Evolutionary conservation across 1,139 yeast species (phyloP).

Genomic region (Ashbya aceris): DNA sequence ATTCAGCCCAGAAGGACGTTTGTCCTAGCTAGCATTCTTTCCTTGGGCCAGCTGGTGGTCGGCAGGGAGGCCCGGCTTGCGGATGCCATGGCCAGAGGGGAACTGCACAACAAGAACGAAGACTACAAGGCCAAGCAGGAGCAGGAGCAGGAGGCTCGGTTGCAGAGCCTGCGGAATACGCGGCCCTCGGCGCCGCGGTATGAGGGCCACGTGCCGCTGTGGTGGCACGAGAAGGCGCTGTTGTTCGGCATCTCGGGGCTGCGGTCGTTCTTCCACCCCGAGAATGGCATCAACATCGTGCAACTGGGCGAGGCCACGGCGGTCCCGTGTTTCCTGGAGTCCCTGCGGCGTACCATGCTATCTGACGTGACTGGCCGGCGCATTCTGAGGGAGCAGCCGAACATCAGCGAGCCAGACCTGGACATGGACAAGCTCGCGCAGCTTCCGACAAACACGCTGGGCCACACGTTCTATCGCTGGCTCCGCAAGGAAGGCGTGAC

Average conservation of each 20-base stretch:
- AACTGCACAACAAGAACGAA: slow-evolving; percentile 30
- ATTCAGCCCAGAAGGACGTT: slow-evolving; percentile 12
- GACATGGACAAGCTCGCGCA: slow-evolving; percentile 51
- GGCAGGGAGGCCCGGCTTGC: slow-evolving; percentile 47
- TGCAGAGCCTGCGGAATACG: slow-evolving; percentile 15
- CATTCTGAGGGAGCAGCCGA: slow-evolving; percentile 68
- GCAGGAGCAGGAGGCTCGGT: slow-evolving; percentile 27
- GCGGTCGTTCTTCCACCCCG: slow-evolving; percentile 82
- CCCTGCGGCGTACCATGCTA: slow-evolving; percentile 65
- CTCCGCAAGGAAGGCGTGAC: slow-evolving; percentile 79
- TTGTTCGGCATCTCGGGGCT: slow-evolving; percentile 68
- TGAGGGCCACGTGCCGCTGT: slow-evolving; percentile 76
- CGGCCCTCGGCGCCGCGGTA: slow-evolving; percentile 42
- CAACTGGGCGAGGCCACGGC: slow-evolving; percentile 93
- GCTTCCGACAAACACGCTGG: slow-evolving; percentile 67
- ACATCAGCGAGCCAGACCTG: slow-evolving; percentile 67
- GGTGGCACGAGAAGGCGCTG: slow-evolving; percentile 49
- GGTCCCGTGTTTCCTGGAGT: slow-evolving; percentile 51
- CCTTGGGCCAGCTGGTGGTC: slow-evolving; percentile 30
- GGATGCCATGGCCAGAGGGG: slow-evolving; percentile 48
- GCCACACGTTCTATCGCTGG: slow-evolving; percentile 73
- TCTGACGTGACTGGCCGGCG: slow-evolving; percentile 66
- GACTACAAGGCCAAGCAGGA: slow-evolving; percentile 16
- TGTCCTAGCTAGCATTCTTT: slow-evolving; percentile 23
- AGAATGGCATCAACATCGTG: slow-evolving; percentile 52